These are phyloP conservation scores for Amanita phalloides DNA, from an alignment of 768 basidiomycete species.

Conservation along the genomic window DNA sequence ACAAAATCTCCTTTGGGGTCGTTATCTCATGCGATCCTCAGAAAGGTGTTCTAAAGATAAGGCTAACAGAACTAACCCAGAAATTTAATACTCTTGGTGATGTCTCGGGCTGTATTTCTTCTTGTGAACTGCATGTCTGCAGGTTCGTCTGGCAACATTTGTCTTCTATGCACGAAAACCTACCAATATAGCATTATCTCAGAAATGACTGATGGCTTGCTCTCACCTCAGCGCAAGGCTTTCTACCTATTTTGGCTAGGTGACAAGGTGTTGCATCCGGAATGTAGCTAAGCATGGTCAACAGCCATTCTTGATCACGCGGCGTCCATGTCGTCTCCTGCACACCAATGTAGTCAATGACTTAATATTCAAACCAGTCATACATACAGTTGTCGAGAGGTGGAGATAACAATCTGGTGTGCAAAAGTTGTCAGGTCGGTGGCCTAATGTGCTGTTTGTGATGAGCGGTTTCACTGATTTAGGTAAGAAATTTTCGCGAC, in stretches of 20 bases:
- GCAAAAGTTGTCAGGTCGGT: not conserved
- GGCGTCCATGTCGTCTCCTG: slow-evolving; percentile 21
- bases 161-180: slow-evolving; percentile 18
- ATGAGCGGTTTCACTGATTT: slow-evolving; percentile 4
- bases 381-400: not conserved
- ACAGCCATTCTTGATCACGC: slow-evolving; percentile 27
- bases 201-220: not conserved
- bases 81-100: not conserved
- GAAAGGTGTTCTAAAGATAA: not conserved
- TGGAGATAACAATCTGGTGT: not conserved
- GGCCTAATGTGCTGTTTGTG: not conserved
- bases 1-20: not conserved
- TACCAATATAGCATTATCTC: slow-evolving; percentile 4
- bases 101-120: not conserved
- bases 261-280: slow-evolving; percentile 43
- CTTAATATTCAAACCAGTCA: not conserved
- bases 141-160: slow-evolving; percentile 4
- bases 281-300: slow-evolving; percentile 26
- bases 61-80: not conserved
- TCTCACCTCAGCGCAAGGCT: slow-evolving; percentile 49
- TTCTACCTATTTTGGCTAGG: slow-evolving; percentile 40
- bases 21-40: not conserved
- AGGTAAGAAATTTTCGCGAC: slow-evolving; percentile 16
- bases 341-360: not conserved
- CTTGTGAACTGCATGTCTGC: no score